These are phyloP conservation scores for Plasmodium falciparum DNA, from an alignment of 169 alveolate genomes.

Conservation along the genomic window DNA sequence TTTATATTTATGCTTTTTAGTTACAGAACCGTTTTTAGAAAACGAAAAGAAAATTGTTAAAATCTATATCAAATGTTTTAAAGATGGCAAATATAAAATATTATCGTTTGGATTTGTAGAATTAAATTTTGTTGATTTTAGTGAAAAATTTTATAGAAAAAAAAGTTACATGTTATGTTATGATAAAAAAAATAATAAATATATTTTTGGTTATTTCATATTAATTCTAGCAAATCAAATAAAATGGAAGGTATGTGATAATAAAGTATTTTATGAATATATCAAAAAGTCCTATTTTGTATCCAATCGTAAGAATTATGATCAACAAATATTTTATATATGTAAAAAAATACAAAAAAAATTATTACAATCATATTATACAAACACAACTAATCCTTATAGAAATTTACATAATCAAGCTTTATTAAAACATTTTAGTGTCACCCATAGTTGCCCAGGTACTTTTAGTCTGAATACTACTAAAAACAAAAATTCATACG, in stretches of 20 bases:
- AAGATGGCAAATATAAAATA: slow-evolving; percentile 69
- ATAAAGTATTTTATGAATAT: slow-evolving; percentile 33
- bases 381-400: neutral
- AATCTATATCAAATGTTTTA: slow-evolving; percentile 68
- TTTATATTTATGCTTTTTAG: slow-evolving; percentile 56
- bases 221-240: slow-evolving; percentile 63
- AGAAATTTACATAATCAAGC: slow-evolving; percentile 14
- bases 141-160: slow-evolving; percentile 68
- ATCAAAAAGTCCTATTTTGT: slow-evolving; percentile 52
- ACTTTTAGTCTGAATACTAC: slow-evolving; percentile 17
- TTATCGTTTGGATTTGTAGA: slow-evolving; percentile 64
- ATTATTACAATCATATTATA: slow-evolving; percentile 31
- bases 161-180: slow-evolving; percentile 73
- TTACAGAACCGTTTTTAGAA: slow-evolving; percentile 47
- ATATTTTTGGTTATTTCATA: slow-evolving; percentile 63
- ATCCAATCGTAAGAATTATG: slow-evolving; percentile 32
- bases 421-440: slow-evolving; percentile 63
- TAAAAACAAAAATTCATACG: neutral
- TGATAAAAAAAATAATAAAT: slow-evolving; percentile 64
- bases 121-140: slow-evolving; percentile 36
- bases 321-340: slow-evolving; percentile 58
- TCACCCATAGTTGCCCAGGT: slow-evolving; percentile 74
- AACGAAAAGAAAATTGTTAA: slow-evolving; percentile 61
- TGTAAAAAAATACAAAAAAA: slow-evolving; percentile 61
- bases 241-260: slow-evolving; percentile 65